phyloP scores from a whole-genome alignment of 2,329 filamentous ascomycete genomes.

The Elsinoe perseae region DNA sequence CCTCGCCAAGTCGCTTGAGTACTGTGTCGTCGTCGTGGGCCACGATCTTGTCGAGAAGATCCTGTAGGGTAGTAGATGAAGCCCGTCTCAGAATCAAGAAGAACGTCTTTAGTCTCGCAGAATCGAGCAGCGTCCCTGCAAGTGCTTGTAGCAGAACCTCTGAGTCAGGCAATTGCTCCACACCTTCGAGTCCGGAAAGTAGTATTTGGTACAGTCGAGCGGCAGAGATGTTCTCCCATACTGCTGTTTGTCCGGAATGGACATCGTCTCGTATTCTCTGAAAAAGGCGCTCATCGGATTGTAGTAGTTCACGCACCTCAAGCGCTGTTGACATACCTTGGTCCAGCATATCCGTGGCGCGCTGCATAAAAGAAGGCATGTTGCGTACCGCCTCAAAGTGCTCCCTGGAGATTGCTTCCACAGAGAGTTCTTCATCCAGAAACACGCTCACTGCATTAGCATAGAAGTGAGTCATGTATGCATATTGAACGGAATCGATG shows the following conservation, averaged over 20 bases:
- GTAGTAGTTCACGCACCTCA: constrained; percentile 49
- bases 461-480: constrained; percentile 81
- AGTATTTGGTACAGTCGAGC: neutral
- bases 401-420: constrained; percentile 45
- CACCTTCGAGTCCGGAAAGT: neutral
- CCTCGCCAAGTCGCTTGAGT: constrained; percentile 29
- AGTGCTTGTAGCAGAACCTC: constrained; percentile 48
- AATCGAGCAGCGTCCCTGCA: constrained; percentile 46
- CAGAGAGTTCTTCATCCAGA: constrained; percentile 34
- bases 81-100: constrained; percentile 54
- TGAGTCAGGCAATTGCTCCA: constrained; percentile 3
- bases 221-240: neutral
- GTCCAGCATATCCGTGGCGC: constrained; percentile 25
- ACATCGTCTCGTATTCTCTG: constrained; percentile 34
- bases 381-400: constrained; percentile 62
- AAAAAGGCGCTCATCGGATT: constrained; percentile 53
- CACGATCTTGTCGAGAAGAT: constrained; percentile 10
- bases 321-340: constrained; percentile 20
- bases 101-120: constrained; percentile 46
- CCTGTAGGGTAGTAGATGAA: constrained; percentile 41
- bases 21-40: neutral
- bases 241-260: constrained; percentile 28
- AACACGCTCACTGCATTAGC: constrained; percentile 67
- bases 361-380: constrained; percentile 57
- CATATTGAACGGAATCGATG: constrained; percentile 50